Base-by-base conservation (phyloP, 305 asterid genomes). In the Euphrasia arctica region DNA sequence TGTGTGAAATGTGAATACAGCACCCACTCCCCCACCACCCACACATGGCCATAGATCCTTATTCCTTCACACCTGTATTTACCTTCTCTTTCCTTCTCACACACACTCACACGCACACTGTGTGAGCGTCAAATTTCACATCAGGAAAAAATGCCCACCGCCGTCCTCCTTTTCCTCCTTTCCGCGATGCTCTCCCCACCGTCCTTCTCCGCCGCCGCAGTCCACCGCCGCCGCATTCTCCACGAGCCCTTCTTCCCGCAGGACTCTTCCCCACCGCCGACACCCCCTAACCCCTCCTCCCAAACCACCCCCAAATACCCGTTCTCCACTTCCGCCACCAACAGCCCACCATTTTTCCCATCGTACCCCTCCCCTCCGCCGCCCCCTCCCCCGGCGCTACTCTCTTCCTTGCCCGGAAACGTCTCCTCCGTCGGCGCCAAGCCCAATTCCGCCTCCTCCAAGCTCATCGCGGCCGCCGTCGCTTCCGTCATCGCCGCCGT, bases 241-340 rank as follows among this genome's bases (percentile, higher is more conserved):
- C 98, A 91, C 78, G 92, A 89, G 64, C 95, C 98, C 4, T 80
- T 86, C 80, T 74, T 77, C 71, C 91, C 97, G 0, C 66, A 63
- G 64, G 95, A 78, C 39, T 68, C 87, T 1, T 25, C 58, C 7
- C 88, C 91, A 11, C 88, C 88, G 1, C 22, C 85, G 15, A 80
- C 87, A 0, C 45, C 31, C 2, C 74, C 83, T 1, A 12, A 75
- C 15, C 47, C 85, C 12, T 66, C 74, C 14, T 68, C 86, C 3
- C 73, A 79, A 8, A 60, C 83, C 29, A 11, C 45, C 62, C 85
- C 75, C 57, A 76, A 72, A 47, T 76, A 60, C 62, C 94, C 95
- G 0, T 80, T 82, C 65, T 78, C 92, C 64, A 57, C 89, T 68
- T 62, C 89, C 9, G 54, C 84, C 36, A 73, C 88, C 18, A 70